Evolutionary conservation across 768 basidiomycete genomes (phyloP).

Genomic region (Lactifluus subvellereus): DNA sequence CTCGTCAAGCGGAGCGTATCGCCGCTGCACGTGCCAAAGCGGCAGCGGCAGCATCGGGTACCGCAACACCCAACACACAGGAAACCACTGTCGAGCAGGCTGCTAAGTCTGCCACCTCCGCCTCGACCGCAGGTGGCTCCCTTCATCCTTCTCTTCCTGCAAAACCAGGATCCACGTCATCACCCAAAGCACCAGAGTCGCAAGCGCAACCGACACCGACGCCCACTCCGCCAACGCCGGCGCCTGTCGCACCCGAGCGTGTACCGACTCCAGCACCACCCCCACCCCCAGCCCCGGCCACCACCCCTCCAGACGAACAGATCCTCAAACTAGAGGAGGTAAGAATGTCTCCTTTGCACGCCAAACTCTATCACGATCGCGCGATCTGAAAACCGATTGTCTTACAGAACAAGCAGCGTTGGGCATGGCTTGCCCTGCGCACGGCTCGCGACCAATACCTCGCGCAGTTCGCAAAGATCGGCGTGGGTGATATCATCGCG

Average conservation of each 20-base stretch:
- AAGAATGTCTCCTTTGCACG: slow-evolving; percentile 17
- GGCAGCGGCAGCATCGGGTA: slow-evolving; percentile 27
- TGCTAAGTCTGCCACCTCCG: background rate
- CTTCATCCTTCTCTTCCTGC: slow-evolving; percentile 40
- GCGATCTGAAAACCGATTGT: background rate
- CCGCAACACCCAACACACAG: slow-evolving; percentile 28
- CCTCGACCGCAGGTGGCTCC: slow-evolving; percentile 24
- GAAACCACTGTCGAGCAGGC: slow-evolving; percentile 1
- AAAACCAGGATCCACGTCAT: slow-evolving; percentile 48
- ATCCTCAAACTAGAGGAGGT: slow-evolving; percentile 62
- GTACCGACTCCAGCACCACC: slow-evolving; percentile 1
- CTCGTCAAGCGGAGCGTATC: slow-evolving; percentile 35
- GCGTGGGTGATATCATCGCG: slow-evolving; percentile 58
- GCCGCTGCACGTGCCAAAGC: slow-evolving; percentile 41
- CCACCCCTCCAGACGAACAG: slow-evolving; percentile 40
- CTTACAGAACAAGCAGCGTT: slow-evolving; percentile 64
- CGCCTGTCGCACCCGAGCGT: background rate
- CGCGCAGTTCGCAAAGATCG: slow-evolving; percentile 77
- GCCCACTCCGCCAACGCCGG: slow-evolving; percentile 2
- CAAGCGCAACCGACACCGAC: slow-evolving; percentile 30
- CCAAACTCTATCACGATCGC: background rate
- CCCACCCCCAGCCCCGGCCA: slow-evolving; percentile 16
- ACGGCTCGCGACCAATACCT: slow-evolving; percentile 67
- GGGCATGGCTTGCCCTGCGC: slow-evolving; percentile 78
- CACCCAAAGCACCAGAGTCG: slow-evolving; percentile 29